Base-by-base conservation (phyloP, 352 stramenopile genomes). In the Phytophthora europaea region DNA sequence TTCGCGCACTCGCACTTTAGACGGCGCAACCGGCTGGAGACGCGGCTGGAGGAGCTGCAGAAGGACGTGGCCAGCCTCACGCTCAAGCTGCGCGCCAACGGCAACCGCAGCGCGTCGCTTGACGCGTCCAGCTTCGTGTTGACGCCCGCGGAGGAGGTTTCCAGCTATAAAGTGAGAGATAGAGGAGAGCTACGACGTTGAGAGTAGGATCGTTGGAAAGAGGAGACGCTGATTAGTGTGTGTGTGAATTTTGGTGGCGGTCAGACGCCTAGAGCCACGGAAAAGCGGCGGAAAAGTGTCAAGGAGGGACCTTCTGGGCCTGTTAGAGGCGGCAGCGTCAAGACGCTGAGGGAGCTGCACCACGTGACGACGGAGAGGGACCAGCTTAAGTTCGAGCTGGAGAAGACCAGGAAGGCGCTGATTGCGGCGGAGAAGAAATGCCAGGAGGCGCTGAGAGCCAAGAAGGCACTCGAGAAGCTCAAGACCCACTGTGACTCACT, bases 41-140 rank as follows among this genome's bases (percentile, higher is more conserved):
- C 82, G 67, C 79, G 86, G 6, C 76, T 94, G 6, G 83, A 89
- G 56, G 88, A 95, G 64, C 74, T 95, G 45, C 83, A 93, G 74
- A 82, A 87, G 34, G 88, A 95, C 60, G 86, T 94, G 20, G 85
- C 85, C 31, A 90, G 77, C 52, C 81, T 95, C n/a, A 93, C 85
- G 23, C 61, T 90, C n/a, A 90, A 88, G 50, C 61, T 95, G 18
- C 85, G 86, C 34, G 6, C 53, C 22, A 72, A 67, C 61, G 70
- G 72, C 0, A 82, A 73, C 33, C 76, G 72, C 36, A 85, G 78
- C 70, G 72, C 64, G 45, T 85, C 81, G 6, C 60, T 80, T n/a
- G 70, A 80, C 65, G 65, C 38, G 16, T 83, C 73, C 22, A 76
- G 73, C 23, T 70, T 72, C 43, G 18, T 75, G 18, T 28, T 63